phyloP scores from a whole-genome alignment of 2,329 filamentous ascomycete species.

The Thielaviopsis euricoi region DNA sequence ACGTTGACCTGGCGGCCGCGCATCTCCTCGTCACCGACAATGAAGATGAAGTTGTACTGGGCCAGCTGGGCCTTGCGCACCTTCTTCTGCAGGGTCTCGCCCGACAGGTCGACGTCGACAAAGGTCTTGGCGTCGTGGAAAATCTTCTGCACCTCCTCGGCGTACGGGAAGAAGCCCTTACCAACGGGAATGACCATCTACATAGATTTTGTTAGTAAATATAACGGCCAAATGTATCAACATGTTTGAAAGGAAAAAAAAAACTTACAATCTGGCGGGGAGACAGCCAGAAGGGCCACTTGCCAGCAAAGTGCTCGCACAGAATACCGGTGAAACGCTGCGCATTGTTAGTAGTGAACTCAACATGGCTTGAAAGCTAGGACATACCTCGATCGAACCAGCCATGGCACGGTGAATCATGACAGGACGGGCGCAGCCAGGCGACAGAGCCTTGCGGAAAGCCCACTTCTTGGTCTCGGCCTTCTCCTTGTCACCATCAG shows the following conservation, averaged over 20 bases:
- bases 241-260: background rate
- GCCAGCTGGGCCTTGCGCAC: slow-evolving; percentile 65
- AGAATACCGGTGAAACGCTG: slow-evolving; percentile 53
- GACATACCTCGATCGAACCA: slow-evolving; percentile 35
- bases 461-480: slow-evolving; percentile 21
- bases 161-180: slow-evolving; percentile 55
- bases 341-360: slow-evolving; percentile 18
- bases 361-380: background rate
- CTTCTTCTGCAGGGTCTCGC: slow-evolving; percentile 81
- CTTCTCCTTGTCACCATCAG: slow-evolving; percentile 27
- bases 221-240: background rate
- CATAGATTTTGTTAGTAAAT: slow-evolving; percentile 18
- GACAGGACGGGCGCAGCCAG: slow-evolving; percentile 62
- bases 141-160: slow-evolving; percentile 52
- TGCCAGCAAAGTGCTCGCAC: slow-evolving; percentile 70
- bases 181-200: slow-evolving; percentile 53
- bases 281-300: slow-evolving; percentile 81
- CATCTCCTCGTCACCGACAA: slow-evolving; percentile 46
- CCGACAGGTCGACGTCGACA: slow-evolving; percentile 37
- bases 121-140: slow-evolving; percentile 54
- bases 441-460: slow-evolving; percentile 34
- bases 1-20: slow-evolving; percentile 44
- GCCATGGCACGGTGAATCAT: slow-evolving; percentile 80
- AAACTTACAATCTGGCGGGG: slow-evolving; percentile 51
- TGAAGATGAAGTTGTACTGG: slow-evolving; percentile 74